A percentile compares a stretch with the other conserved stretches of the same genome.
phyloP scores from a whole-genome alignment of 331 rosid genomes.

The Malus hybrid region DNA sequence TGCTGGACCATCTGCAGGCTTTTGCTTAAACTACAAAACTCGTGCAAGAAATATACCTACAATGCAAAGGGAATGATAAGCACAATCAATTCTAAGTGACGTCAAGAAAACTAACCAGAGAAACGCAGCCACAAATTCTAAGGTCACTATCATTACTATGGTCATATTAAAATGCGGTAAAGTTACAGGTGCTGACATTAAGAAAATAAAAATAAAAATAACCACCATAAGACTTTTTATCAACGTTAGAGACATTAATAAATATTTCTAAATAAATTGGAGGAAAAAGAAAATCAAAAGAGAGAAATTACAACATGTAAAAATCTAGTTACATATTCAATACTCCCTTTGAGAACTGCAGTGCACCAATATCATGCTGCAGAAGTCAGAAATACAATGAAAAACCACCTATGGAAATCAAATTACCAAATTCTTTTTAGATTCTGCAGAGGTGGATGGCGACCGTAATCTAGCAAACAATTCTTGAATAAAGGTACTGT shows the following conservation, averaged over 20 bases:
- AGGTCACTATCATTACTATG: not conserved
- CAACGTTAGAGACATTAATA: not conserved
- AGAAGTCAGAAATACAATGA: slow-evolving; percentile 17
- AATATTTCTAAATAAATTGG: not conserved
- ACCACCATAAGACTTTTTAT: not conserved
- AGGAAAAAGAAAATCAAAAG: not conserved
- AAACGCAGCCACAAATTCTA: not conserved
- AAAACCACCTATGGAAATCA: slow-evolving; percentile 1
- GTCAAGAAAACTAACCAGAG: not conserved
- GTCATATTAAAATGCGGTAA: not conserved
- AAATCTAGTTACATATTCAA: not conserved
- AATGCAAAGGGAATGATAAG: not conserved
- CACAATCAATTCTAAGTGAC: not conserved
- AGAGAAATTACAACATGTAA: not conserved
- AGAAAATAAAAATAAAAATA: not conserved
- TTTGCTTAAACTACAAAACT: slow-evolving; percentile 88
- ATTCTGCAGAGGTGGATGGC: slow-evolving; percentile 58
- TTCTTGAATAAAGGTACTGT: slow-evolving; percentile 83
- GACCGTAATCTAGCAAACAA: slow-evolving; percentile 75
- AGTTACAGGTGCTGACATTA: not conserved
- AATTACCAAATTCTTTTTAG: slow-evolving; percentile 84
- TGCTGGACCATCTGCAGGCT: slow-evolving; percentile 96
- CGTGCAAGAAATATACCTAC: slow-evolving; percentile 83
- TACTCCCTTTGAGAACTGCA: not conserved
- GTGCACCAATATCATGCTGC: not conserved